Percentiles rank a stretch among this genome's conserved stretches.
phyloP scores from a whole-genome alignment of 352 stramenopile species.

The Phytopythium sindhum region DNA sequence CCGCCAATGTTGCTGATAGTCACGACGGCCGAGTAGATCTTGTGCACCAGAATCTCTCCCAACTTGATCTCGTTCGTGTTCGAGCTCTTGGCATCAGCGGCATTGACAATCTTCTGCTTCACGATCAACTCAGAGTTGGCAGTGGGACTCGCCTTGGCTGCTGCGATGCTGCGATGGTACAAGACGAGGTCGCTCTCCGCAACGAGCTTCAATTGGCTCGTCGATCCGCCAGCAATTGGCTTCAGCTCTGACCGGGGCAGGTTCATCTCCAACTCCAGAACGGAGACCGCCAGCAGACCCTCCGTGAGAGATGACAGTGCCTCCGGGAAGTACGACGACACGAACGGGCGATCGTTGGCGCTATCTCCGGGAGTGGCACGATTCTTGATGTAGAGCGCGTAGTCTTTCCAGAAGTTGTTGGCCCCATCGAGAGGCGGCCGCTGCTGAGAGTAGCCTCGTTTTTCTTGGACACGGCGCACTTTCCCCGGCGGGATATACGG shows the following conservation, averaged over 20 bases:
- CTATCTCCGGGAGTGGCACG: not conserved
- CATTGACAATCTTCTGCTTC: constrained; percentile 41
- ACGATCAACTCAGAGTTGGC: constrained; percentile 44
- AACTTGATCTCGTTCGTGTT: constrained; percentile 10
- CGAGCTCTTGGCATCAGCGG: constrained; percentile 11
- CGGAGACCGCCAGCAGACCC: constrained; percentile 45
- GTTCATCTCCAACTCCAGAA: constrained; percentile 42
- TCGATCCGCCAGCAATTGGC: constrained; percentile 7
- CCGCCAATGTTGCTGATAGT: constrained; percentile 58
- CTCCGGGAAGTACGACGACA: constrained; percentile 58
- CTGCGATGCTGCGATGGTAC: constrained; percentile 48
- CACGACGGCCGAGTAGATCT: constrained; percentile 44
- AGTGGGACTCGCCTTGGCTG: constrained; percentile 13
- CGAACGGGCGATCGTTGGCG: constrained; percentile 19
- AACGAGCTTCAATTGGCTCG: constrained; percentile 15
- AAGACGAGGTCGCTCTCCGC: constrained; percentile 29
- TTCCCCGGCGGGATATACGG: constrained; percentile 40
- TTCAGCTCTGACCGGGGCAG: constrained; percentile 15
- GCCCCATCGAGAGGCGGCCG: constrained; percentile 27
- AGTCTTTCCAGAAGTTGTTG: constrained; percentile 66
- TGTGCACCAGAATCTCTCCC: constrained; percentile 47
- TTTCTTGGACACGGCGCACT: constrained; percentile 43
- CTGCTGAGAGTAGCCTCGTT: constrained; percentile 25
- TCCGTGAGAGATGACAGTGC: constrained; percentile 41
- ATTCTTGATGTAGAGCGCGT: constrained; percentile 32